Base-by-base conservation (phyloP, 2,329 filamentous ascomycete genomes). In the Cordyceps javanica region DNA sequence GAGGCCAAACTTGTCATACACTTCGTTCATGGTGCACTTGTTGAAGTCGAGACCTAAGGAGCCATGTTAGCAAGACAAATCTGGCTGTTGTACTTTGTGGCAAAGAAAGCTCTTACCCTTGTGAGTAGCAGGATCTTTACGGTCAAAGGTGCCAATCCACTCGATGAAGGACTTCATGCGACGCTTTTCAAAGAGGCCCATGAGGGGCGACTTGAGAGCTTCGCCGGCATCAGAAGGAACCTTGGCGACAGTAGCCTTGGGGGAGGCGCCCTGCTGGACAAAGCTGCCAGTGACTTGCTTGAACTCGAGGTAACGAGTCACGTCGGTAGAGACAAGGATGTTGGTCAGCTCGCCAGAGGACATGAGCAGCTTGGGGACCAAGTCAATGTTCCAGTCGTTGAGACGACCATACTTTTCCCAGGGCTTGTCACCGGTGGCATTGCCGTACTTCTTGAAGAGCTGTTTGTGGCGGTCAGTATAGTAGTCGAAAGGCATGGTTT, bases 341-440 rank as follows among this genome's bases (percentile, higher is more conserved):
- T 97, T 97, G 73, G 93, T 97, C 71, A 99, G 82, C 78, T 99
- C 93, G 74, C 94, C 94, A 62, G 95, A 96, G 60, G 93, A 91
- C 92, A 99, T 97, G 74, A 99, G 85, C 69, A 99, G 87, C 82
- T 99, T 99, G 65, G 94, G 93, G 50, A 99, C 92, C 61, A 99
- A 83, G 72, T 99, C 95, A 75, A 99, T 95, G 81, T 97, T 97
- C 94, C 94, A 99, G 82, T 97, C 93, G 77, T 97, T 97, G 72
- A 87, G 81, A 60, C 94, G 89, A 67, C 93, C 93, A 74, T 97
- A 97, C 76, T 96, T 92, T 81, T 95, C 93, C 94, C 94, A 97
- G 64, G 93, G 92, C 80, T 97, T 42, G n/a, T 32, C 90, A 70
- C 91, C 87, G 66, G 89, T 90, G 61, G 82, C 72, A 80, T 94